Evolutionary conservation across 2,329 filamentous ascomycete genomes (phyloP).

Genomic region (Thelonectria discophora): DNA sequence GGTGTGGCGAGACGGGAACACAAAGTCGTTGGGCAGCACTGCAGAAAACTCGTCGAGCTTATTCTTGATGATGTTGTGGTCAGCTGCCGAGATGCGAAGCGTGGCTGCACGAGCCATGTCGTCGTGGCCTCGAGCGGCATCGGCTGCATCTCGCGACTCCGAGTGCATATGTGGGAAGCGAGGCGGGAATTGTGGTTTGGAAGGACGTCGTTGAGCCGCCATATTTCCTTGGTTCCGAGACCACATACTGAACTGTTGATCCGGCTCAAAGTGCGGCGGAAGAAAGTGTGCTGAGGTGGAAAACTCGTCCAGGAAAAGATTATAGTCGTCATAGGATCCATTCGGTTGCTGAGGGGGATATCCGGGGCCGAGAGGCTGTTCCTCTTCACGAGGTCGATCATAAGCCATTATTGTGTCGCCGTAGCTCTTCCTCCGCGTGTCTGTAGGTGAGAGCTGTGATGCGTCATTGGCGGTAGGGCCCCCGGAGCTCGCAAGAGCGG

Average conservation of each 20-base stretch:
- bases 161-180: slow-evolving; percentile 64
- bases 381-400: slow-evolving; percentile 60
- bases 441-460: slow-evolving; percentile 49
- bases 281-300: slow-evolving; percentile 63
- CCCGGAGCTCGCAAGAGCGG: slow-evolving; percentile 66
- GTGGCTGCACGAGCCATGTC: slow-evolving; percentile 46
- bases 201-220: slow-evolving; percentile 49
- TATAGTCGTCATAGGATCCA: slow-evolving; percentile 63
- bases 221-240: slow-evolving; percentile 53
- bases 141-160: slow-evolving; percentile 56
- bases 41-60: slow-evolving; percentile 69
- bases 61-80: slow-evolving; percentile 65
- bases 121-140: slow-evolving; percentile 41
- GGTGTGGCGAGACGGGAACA: slow-evolving; percentile 74
- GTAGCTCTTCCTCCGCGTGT: slow-evolving; percentile 59
- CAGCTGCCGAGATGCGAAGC: slow-evolving; percentile 62
- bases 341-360: slow-evolving; percentile 44
- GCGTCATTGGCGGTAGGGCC: slow-evolving; percentile 59
- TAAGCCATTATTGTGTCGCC: slow-evolving; percentile 58
- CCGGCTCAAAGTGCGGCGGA: slow-evolving; percentile 62
- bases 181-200: slow-evolving; percentile 63
- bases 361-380: slow-evolving; percentile 52
- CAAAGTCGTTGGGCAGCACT: slow-evolving; percentile 69
- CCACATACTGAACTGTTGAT: slow-evolving; percentile 63
- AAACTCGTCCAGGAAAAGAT: slow-evolving; percentile 68